Evolutionary conservation across 345 rosid species (phyloP), one percentile per base, ranked within the genome.

Genomic region (Eucalyptus microcorys): DNA sequence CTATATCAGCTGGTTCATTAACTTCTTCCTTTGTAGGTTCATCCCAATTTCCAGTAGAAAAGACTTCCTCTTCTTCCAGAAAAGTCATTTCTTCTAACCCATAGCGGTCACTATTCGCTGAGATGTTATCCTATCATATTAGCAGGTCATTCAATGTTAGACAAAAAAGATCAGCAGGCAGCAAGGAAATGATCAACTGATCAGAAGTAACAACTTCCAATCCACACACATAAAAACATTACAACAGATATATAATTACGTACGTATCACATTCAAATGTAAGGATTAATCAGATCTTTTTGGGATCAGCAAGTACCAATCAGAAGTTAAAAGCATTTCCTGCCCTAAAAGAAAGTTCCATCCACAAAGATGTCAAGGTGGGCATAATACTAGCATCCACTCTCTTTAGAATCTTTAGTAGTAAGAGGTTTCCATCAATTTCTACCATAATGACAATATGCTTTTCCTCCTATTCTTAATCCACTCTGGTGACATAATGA

Each of bases 81-180:
- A 96, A 97, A 87, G 96, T 96, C 99, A 96, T 97, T 91, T 97
- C 98, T 87, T 96, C 97, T 52, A 95, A 81, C 87, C 93, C 95
- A 92, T 95, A 97, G 8, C 88, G 90, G 79, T 91, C 95, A 90
- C 86, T 86, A 80, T 87, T 87, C 76, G 90, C 93, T 86, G 89
- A 45, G 61, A 55, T 86, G 87, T 86, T 86, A 50, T 86, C 87
- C 87, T 86, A 86, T 24, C 87, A 86, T 40, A 86, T 19, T 49
- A 86, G 27, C 87, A 86, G 45, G 45, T 47, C n/a, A 45, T 32
- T 55, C 45, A 86, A 86, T 14, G 3, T 24, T 22, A 76, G 45
- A 71, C 14, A 71, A 42, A 22, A 34, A 34, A 34, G 24, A 68
- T 71, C 81, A 34, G 43, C 43, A 34, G 43, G 43, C 81, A 71